Base-by-base conservation (phyloP, 2,329 filamentous ascomycete genomes). In the Beauveria medogensis region DNA sequence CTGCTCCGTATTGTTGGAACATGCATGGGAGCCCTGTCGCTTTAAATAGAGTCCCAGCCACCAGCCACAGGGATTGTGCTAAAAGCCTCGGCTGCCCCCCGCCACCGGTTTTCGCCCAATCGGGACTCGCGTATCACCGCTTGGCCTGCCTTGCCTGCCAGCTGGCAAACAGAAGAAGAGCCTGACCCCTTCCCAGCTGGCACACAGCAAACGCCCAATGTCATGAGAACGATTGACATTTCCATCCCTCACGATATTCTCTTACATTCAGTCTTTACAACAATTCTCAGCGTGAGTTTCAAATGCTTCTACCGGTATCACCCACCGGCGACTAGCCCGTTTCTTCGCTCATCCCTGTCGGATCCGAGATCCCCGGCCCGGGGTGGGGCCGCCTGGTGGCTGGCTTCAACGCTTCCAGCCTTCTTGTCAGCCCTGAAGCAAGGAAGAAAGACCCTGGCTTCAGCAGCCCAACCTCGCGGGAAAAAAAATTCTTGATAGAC, bases 321-420 rank as follows among this genome's bases (percentile, higher is more conserved):
- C 43, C n/a, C 34, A 34, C 46, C 47, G 28, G 56, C 50, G 40
- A 28, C 46, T 43, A 58, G 44, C 26, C 26, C 37, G n/a, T 20
- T 18, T 53, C 16, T 37, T 40, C 55, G 44, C 20, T 30, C 26
- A 14, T 24, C 48, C 40, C 43, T 47, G 57, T 60, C 57, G 40
- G 57, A 60, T 60, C 57, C 50, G 10, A 54, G 57, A 60, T 60
- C 57, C 57, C 57, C 48, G 57, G 57, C 47, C 48, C 40, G 37
- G 28, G n/a, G 47, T 52, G 56, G 48, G 56, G 47, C 56, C 48
- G 50, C n/a, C 28, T 10, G 57, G 57, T 54, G 57, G 57, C 56
- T 60, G 57, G 57, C 57, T 51, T 59, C 24, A 14, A 12, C 34
- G 14, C 24, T 60, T 48, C 57, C 57, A 60, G 56, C 56, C 56